Percentiles rank a stretch among this genome's conserved stretches.
These are phyloP conservation scores for Gloeophyllum trabeum DNA, from an alignment of 768 basidiomycete genomes.

Conservation along the genomic window DNA sequence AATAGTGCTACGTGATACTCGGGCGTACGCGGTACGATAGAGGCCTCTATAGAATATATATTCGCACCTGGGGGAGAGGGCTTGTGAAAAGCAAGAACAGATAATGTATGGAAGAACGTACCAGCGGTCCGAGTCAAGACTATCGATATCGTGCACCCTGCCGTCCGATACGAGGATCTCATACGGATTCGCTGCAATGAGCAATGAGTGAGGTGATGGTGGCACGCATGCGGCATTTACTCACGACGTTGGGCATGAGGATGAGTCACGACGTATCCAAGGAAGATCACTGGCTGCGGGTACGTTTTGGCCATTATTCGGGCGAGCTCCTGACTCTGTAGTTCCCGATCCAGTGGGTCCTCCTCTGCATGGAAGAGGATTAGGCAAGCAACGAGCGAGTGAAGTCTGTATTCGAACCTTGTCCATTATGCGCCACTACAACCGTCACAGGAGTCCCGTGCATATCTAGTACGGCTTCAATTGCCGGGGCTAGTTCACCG, in stretches of 20 bases:
- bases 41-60: slow-evolving; percentile 81
- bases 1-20: slow-evolving; percentile 72
- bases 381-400: neutral
- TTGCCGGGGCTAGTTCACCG: slow-evolving; percentile 83
- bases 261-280: slow-evolving; percentile 72
- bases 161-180: slow-evolving; percentile 71
- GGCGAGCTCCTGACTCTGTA: slow-evolving; percentile 75
- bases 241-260: slow-evolving; percentile 53
- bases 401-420: slow-evolving; percentile 38
- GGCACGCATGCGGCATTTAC: slow-evolving; percentile 14
- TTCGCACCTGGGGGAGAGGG: slow-evolving; percentile 55
- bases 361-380: slow-evolving; percentile 44
- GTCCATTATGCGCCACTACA: slow-evolving; percentile 86
- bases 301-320: slow-evolving; percentile 63
- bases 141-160: slow-evolving; percentile 67
- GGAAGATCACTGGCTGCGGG: slow-evolving; percentile 66
- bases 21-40: slow-evolving; percentile 72
- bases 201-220: slow-evolving; percentile 1
- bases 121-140: slow-evolving; percentile 64
- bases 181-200: slow-evolving; percentile 55
- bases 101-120: slow-evolving; percentile 23
- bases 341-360: slow-evolving; percentile 77
- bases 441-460: slow-evolving; percentile 72
- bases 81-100: neutral
- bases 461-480: slow-evolving; percentile 74